Evolutionary conservation across 306 rosid species (phyloP), one percentile per base, ranked within the genome.

Genomic region (Citrullus colocynthis): DNA sequence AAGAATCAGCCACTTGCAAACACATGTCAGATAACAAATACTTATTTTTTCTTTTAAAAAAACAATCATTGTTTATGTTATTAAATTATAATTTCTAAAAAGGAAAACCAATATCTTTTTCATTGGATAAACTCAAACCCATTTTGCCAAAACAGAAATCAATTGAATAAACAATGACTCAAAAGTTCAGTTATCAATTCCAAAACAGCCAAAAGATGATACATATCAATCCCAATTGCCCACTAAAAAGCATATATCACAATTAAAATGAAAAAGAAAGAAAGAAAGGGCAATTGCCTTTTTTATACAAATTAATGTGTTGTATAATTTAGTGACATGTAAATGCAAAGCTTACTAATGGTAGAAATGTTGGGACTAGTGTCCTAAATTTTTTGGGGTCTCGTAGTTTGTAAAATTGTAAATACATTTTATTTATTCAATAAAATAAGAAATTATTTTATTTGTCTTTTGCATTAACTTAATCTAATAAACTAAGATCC

Each of bases 1-100:
- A 48, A 66, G 52, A n/a, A 66, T 66, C 73, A 66, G 4, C 16
- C 52, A 66, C 74, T 18, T 39, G 51, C 52, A n/a, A 66, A 66
- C 74, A 66, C 74, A 66, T 17, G 74, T n/a, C 74, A 66, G n/a
- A 9, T 39, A 48, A 18, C 18, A 3, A 4, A 66, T 39, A 66
- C 3, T 65, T 65, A 17, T 17, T 65, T 17, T 36, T 45, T 45
- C 3, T 11, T 45, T 9, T 44, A 9, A 10, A 9, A 45, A 45
- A 45, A 18, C 3, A 18, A 37, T 17, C 9, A 18, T 39, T 66
- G 24, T 36, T 34, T 36, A 66, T 4, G 74, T 4, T 37, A 39
- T 41, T 66, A 66, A n/a, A 66, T 66, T 66, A 66, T 41, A 66
- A 39, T 66, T 41, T 66, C 49, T n/a, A 66, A 66, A 66, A 66